A percentile compares a stretch with the other conserved stretches of the same genome.
Conservation (phyloP, 345 rosid genomes). For the Raphanus raphanistrum region DNA sequence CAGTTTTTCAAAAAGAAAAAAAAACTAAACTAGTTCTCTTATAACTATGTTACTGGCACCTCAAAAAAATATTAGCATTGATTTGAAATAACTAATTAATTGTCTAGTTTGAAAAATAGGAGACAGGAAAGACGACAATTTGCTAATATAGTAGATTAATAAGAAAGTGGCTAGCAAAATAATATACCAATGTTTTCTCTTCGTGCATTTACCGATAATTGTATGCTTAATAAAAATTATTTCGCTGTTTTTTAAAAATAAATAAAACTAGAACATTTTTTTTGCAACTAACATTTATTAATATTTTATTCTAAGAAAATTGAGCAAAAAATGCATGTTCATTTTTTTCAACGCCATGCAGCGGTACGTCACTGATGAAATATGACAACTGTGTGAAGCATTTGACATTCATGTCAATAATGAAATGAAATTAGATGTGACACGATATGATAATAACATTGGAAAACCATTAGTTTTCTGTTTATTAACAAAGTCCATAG, state of each 20-base stretch:
- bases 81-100: slow-evolving; percentile 1
- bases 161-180: neutral
- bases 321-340: neutral
- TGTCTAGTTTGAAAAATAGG: slow-evolving; percentile 25
- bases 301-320: neutral
- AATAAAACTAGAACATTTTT: neutral
- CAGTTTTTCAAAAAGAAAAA: neutral
- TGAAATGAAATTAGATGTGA: slow-evolving; percentile 9
- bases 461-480: slow-evolving; percentile 2
- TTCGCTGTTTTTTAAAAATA: neutral
- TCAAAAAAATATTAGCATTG: neutral
- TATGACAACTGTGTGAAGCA: slow-evolving; percentile 29
- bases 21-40: neutral
- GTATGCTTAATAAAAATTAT: neutral
- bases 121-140: slow-evolving; percentile 30
- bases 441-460: slow-evolving; percentile 13
- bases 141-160: neutral
- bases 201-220: neutral
- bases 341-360: neutral
- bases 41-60: slow-evolving; percentile 5
- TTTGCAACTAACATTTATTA: neutral
- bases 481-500: slow-evolving; percentile 26
- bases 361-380: neutral
- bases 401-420: slow-evolving; percentile 21
- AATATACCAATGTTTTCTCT: neutral